Percentiles rank a stretch among this genome's conserved stretches.
Conservation (phyloP, 306 rosid genomes). For the Quercus dentata region DNA sequence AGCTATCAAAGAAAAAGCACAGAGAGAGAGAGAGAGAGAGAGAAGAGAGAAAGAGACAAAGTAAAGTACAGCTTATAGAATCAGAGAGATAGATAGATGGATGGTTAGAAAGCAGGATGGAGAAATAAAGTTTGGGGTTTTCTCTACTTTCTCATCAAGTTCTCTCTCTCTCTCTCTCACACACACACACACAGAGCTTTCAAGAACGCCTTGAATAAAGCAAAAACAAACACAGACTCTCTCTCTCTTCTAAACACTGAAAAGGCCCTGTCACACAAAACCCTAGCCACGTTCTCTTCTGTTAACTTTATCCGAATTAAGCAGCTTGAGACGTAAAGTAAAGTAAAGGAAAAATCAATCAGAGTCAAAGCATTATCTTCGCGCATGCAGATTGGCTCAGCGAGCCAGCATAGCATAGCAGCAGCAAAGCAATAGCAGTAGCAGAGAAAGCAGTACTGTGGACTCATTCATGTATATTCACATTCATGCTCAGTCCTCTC, state of each 20-base stretch:
- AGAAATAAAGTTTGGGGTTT: slow-evolving; percentile 16
- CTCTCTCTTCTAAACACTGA: slow-evolving; percentile 5
- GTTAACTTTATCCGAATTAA: no score
- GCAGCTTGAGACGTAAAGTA: no score
- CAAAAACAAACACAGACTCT: neutral
- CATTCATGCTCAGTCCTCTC: no score
- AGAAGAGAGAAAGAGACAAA: slow-evolving; percentile 35
- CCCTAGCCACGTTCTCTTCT: no score
- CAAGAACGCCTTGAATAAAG: slow-evolving; percentile 17
- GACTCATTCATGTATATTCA: no score
- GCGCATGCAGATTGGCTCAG: no score
- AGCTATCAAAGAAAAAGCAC: slow-evolving; percentile 9
- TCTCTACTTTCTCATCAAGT: no score
- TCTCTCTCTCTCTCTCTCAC: neutral
- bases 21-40: slow-evolving; percentile 24
- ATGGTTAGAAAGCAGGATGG: slow-evolving; percentile 2
- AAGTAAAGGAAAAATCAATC: no score
- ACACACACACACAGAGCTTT: neutral
- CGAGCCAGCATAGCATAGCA: no score
- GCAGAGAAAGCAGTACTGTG: no score
- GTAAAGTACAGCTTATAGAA: slow-evolving; percentile 39
- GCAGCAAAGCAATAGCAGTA: no score
- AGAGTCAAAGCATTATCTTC: no score
- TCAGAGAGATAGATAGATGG: slow-evolving; percentile 10
- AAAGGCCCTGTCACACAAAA: slow-evolving; percentile 32